Percentiles rank a stretch among this genome's conserved stretches.
Evolutionary conservation across 192 early-diverging fungal genomes (phyloP).

Genomic region (Coemansia furcata): DNA sequence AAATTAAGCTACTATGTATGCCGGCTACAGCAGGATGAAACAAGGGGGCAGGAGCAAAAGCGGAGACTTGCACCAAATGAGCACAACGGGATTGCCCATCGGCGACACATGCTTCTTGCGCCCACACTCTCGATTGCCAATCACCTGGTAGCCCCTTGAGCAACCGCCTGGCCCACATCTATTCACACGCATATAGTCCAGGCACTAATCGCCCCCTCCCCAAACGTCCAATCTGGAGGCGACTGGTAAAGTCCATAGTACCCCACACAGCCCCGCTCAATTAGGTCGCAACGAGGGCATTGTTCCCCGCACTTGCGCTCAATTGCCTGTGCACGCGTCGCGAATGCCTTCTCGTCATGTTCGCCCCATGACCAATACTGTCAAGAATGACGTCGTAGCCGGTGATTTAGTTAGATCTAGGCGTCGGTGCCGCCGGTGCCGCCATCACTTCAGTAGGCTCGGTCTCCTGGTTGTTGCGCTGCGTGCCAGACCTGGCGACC

Average conservation of each 20-base stretch:
- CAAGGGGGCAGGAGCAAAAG: background rate
- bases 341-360: background rate
- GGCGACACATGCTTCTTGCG: background rate
- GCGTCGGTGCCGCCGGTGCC: background rate
- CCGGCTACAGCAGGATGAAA: background rate
- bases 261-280: too few species aligned
- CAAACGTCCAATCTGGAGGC: background rate
- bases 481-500: constrained; percentile 10
- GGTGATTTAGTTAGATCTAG: background rate
- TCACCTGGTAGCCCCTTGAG: background rate
- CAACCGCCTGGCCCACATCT: background rate
- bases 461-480: background rate
- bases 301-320: background rate
- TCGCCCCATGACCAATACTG: background rate
- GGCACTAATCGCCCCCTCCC: background rate
- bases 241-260: too few species aligned
- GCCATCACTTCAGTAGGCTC: background rate
- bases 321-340: background rate
- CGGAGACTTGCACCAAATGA: background rate
- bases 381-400: background rate
- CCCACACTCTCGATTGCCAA: background rate
- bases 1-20: background rate
- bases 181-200: background rate
- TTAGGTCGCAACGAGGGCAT: background rate
- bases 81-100: background rate